These are phyloP conservation scores for Coemansia sp. DNA, from an alignment of 192 early-diverging fungal species.

Conservation along the genomic window DNA sequence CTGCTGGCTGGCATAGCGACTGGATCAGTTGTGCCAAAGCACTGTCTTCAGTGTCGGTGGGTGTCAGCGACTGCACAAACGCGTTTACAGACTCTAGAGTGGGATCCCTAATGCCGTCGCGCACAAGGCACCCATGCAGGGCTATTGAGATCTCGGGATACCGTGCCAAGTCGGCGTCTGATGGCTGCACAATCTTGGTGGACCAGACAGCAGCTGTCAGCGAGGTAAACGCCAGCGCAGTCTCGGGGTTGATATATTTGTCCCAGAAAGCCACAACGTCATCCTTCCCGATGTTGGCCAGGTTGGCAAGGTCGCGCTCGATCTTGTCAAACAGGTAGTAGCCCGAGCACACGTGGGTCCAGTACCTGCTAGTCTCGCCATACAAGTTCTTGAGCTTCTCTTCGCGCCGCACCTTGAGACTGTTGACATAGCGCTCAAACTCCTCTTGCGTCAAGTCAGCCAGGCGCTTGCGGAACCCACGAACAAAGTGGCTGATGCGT, in stretches of 20 bases:
- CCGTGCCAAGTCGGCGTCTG: constrained; percentile 14
- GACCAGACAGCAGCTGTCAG: constrained; percentile 38
- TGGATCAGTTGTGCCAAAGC: constrained; percentile 13
- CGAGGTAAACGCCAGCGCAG: constrained; percentile 12
- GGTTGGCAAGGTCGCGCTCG: constrained; percentile 14
- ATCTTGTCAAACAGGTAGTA: constrained; percentile 82
- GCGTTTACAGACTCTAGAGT: constrained; percentile 8
- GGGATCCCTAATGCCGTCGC: constrained; percentile 23
- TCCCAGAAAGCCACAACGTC: constrained; percentile 45
- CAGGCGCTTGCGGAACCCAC: constrained; percentile 54
- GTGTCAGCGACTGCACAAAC: constrained; percentile 4
- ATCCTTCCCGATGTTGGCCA: constrained; percentile 13
- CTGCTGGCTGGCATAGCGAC: background rate
- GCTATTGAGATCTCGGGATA: constrained; percentile 17
- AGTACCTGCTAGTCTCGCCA: constrained; percentile 66
- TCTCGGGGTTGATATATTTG: constrained; percentile 23
- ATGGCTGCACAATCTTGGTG: constrained; percentile 32
- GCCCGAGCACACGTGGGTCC: constrained; percentile 63
- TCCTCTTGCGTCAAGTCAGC: constrained; percentile 62
- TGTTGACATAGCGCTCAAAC: constrained; percentile 64
- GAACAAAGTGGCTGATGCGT: constrained; percentile 77
- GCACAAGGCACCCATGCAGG: constrained; percentile 37
- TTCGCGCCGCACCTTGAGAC: constrained; percentile 59
- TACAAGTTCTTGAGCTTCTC: constrained; percentile 76
- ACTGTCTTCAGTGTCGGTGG: background rate